Base-by-base conservation (phyloP, 1,284 basidiomycete genomes). In the Apiotrichum laibachii region DNA sequence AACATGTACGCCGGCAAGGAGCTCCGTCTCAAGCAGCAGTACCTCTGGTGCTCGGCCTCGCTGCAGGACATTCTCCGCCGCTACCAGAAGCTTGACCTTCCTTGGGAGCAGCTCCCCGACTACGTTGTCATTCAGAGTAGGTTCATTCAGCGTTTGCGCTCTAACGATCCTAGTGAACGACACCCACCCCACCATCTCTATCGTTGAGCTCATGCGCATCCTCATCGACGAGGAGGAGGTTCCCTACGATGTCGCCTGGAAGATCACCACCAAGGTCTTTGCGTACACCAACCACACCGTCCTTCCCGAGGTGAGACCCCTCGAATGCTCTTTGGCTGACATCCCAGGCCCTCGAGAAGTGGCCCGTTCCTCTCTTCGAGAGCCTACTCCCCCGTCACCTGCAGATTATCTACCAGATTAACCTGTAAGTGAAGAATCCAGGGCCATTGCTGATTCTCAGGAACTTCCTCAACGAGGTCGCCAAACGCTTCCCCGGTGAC, bases 191-290 rank as follows among this genome's bases (percentile, higher is more conserved):
- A 94, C 92, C 7, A 83, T 95, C 56, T 90, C 91, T 11, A 90
- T 96, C 67, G 89, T 89, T n/a, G 93, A 96, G 77, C 81, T 96
- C 50, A 92, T 93, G 89, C 86, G 92, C 52, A 85, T 96, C 63
- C 83, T 83, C 39, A 74, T 82, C 55, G 81, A 95, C 70, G 92
- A 96, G 51, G 92, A 96, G 76, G 89, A 92, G 43, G 71, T 92
- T n/a, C 71, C 81, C 1, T 96, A 90, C 86, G 84, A 86, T 64
- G 72, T 79, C 13, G 92, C 93, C 1, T 96, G 93, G 93, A 79
- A 83, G 33, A 90, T 96, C 67, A 86, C 87, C 45, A 90, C 85
- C 52, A 87, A 88, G 75, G 90, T 89, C 8, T 93, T 95, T 80
- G 91, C 90, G 76, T 96, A 92, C 81, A 95, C 92, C 19, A 95